Conservation (phyloP, 2,329 filamentous ascomycete genomes). For the Geosmithia morbida region DNA sequence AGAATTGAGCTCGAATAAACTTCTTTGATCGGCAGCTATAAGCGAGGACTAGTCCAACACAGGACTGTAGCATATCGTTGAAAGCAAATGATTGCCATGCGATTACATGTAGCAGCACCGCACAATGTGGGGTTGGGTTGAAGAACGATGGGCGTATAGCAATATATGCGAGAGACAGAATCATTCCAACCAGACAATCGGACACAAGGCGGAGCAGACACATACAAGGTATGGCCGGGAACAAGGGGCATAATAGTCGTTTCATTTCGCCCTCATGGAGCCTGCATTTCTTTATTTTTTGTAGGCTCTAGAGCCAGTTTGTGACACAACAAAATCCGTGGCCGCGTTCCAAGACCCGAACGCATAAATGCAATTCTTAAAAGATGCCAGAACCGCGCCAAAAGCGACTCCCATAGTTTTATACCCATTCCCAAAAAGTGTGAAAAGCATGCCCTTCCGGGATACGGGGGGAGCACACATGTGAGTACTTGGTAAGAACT, state of each 20-base stretch:
- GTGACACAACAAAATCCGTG: conserved; percentile 21
- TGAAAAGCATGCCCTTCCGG: too few relatives aligned
- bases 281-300: conserved; percentile 23
- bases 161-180: too few relatives aligned
- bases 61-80: not conserved
- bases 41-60: not conserved
- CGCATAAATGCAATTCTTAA: conserved; percentile 31
- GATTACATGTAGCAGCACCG: too few relatives aligned
- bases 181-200: too few relatives aligned
- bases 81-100: not conserved
- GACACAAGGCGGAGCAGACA: not conserved
- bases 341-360: conserved; percentile 30
- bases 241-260: conserved; percentile 5
- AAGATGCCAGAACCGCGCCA: conserved; percentile 30
- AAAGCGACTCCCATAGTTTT: conserved; percentile 15
- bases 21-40: not conserved
- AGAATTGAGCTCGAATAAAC: not conserved
- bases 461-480: too few relatives aligned
- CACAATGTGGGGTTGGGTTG: not conserved
- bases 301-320: conserved; percentile 24
- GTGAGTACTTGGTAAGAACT: not conserved
- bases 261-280: conserved; percentile 22
- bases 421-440: too few relatives aligned
- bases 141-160: not conserved
- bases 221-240: not conserved